Evolutionary conservation across 164 flowering plant genomes (phyloP), one percentile per base, ranked within the genome.

Genomic region (Tetrastigma voinierianum): DNA sequence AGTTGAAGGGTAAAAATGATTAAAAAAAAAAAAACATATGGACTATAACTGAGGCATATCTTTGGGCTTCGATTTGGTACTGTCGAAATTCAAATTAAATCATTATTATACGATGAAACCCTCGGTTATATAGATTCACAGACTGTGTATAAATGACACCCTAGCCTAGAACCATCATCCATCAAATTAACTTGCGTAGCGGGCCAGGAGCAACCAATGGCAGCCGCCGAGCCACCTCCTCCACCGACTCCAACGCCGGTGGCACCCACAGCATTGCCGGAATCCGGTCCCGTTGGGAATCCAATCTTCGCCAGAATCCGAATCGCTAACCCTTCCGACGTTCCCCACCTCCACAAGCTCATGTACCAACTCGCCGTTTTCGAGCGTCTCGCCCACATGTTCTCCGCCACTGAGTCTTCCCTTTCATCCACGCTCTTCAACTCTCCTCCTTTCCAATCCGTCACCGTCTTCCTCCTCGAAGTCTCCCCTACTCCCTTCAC

Each of bases 351-450:
- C 74, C 93, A 86, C 86, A 84, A 82, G 63, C 80, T 87, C 65
- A 85, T 87, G 79, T 80, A 88, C 83, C 93, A 89, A 66, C 84
- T 93, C 96, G 98, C 98, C 51, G 93, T 78, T 61, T 93, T 89
- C 84, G 96, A 89, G 74, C 81, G 77, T 21, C 89, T 90, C 59
- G 74, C 93, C 63, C 78, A 93, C 71, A 86, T 73, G 65, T 89
- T 71, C 89, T 54, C 82, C 67, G 90, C 98, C 76, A 90, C 97
- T 44, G 84, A 85, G 51, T 43, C 76, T 12, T 80, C 90, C 47
- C 93, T 90, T 68, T 60, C 91, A 70, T 46, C 87, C 49, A 87
- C 90, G 15, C 97, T 91, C 74, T 94, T 91, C 86, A 74, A 69
- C 74, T 69, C 82, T 23, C 83, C 86, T 0, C 96, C 97, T 9